Evolutionary conservation across 2,329 filamentous ascomycete species (phyloP).

Genomic region (Colletotrichum eleusines): DNA sequence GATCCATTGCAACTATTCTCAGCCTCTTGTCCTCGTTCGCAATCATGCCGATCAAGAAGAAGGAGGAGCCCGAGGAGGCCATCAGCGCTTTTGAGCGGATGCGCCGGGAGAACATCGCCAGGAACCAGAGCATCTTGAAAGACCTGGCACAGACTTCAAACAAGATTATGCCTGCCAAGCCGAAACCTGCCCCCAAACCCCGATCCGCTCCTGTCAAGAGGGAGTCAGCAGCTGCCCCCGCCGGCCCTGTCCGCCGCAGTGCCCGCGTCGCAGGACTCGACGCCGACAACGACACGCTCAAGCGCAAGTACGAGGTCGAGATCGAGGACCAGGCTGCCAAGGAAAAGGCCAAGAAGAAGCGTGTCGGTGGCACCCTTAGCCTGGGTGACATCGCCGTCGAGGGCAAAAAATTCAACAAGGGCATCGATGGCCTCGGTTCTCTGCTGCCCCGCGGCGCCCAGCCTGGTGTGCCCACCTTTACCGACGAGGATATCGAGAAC

Average conservation of each 20-base stretch:
- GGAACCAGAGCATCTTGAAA: slow-evolving; percentile 84
- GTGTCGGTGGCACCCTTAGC: slow-evolving; percentile 70
- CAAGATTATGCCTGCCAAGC: slow-evolving; percentile 73
- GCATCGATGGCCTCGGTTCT: slow-evolving; percentile 71
- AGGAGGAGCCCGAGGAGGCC: slow-evolving; percentile 52
- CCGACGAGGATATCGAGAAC: slow-evolving; percentile 82
- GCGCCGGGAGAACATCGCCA: slow-evolving; percentile 86
- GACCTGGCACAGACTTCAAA: slow-evolving; percentile 80
- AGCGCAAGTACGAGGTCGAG: slow-evolving; percentile 66
- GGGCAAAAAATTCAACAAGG: slow-evolving; percentile 80
- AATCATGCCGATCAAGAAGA: slow-evolving; percentile 60
- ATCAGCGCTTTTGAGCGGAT: slow-evolving; percentile 90
- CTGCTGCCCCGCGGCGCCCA: slow-evolving; percentile 76
- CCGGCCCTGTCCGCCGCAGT: slow-evolving; percentile 67
- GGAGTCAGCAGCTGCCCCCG: slow-evolving; percentile 48
- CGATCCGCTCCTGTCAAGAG: slow-evolving; percentile 57
- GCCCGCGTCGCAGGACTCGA: slow-evolving; percentile 68
- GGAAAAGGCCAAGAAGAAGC: slow-evolving; percentile 68
- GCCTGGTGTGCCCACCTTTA: slow-evolving; percentile 87
- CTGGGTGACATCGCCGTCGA: slow-evolving; percentile 84
- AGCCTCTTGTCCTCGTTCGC: slow-evolving; percentile 38
- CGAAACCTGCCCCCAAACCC: slow-evolving; percentile 60
- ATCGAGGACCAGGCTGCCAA: slow-evolving; percentile 55
- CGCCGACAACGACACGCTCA: slow-evolving; percentile 60
- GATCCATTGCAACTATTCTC: neutral